Evolutionary conservation across 2,329 filamentous ascomycete species (phyloP).

Genomic region (Cercospora berteroae): DNA sequence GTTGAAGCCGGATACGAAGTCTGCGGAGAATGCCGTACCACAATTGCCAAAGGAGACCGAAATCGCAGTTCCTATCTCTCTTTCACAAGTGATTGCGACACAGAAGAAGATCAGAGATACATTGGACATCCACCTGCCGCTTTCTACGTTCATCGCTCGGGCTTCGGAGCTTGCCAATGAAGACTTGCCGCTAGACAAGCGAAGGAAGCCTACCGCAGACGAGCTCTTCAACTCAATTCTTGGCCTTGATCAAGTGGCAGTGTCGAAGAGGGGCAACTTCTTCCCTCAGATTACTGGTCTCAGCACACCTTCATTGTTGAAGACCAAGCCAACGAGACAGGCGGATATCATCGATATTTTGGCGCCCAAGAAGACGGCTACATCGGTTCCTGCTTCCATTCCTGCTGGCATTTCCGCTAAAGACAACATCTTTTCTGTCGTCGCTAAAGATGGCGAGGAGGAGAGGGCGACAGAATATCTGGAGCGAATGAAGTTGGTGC

Average conservation of each 20-base stretch:
- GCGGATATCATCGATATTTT: constrained; percentile 83
- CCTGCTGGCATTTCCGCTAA: constrained; percentile 45
- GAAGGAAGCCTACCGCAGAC: constrained; percentile 65
- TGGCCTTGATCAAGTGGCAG: constrained; percentile 58
- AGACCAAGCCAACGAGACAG: constrained; percentile 45
- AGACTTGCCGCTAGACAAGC: constrained; percentile 67
- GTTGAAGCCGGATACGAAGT: constrained; percentile 45
- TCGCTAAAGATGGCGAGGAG: constrained; percentile 76
- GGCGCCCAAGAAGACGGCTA: constrained; percentile 44
- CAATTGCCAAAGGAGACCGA: constrained; percentile 52
- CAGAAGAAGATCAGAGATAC: constrained; percentile 77
- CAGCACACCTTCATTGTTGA: constrained; percentile 42
- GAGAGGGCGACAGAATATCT: constrained; percentile 78
- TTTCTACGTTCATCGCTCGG: constrained; percentile 82
- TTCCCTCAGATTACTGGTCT: constrained; percentile 68
- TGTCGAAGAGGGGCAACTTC: constrained; percentile 61
- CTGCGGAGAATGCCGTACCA: constrained; percentile 45
- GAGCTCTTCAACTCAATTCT: constrained; percentile 90
- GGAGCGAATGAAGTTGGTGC: constrained; percentile 76
- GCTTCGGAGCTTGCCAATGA: constrained; percentile 87
- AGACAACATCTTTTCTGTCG: constrained; percentile 77
- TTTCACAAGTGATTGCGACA: constrained; percentile 73
- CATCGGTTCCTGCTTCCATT: constrained; percentile 32
- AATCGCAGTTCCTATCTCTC: constrained; percentile 72
- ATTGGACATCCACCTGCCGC: constrained; percentile 75